Conservation (phyloP, 352 stramenopile genomes). For the Phytopythium sindhum region DNA sequence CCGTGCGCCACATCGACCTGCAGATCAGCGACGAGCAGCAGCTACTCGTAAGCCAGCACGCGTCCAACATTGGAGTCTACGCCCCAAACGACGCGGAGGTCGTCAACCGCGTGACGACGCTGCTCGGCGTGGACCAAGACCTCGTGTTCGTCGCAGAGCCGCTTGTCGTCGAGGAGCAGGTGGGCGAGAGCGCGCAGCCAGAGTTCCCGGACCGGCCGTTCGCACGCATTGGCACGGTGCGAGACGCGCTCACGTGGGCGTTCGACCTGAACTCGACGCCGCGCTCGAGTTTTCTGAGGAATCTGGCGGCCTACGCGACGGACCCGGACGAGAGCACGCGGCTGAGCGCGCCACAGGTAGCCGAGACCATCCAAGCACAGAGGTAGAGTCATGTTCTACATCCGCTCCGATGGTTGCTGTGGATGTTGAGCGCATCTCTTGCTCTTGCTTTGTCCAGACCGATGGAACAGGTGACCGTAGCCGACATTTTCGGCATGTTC, state of each 20-base stretch:
- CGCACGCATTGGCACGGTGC: slow-evolving; percentile 46
- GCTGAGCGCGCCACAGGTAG: slow-evolving; percentile 39
- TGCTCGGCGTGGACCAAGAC: slow-evolving; percentile 51
- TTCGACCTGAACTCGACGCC: slow-evolving; percentile 70
- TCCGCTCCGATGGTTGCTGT: no score
- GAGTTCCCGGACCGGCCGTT: slow-evolving; percentile 39
- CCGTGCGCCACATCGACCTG: slow-evolving; percentile 72
- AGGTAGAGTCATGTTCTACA: slow-evolving; percentile 18
- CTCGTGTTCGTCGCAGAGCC: slow-evolving; percentile 41
- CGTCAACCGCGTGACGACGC: slow-evolving; percentile 48
- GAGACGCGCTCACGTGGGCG: slow-evolving; percentile 73
- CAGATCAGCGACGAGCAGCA: slow-evolving; percentile 43
- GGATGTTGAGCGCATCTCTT: not conserved
- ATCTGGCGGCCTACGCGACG: slow-evolving; percentile 55
- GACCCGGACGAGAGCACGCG: slow-evolving; percentile 45
- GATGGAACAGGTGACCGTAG: slow-evolving; percentile 40
- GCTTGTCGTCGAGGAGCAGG: slow-evolving; percentile 5
- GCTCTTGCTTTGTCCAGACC: slow-evolving; percentile 9
- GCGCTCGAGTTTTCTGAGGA: slow-evolving; percentile 52
- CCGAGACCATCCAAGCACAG: slow-evolving; percentile 40
- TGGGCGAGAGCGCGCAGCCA: slow-evolving; percentile 7
- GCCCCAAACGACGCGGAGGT: slow-evolving; percentile 50
- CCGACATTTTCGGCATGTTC: slow-evolving; percentile 67
- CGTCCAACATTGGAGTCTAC: slow-evolving; percentile 79
- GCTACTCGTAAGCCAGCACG: slow-evolving; percentile 43